Conservation (phyloP, 1,284 basidiomycete genomes). For the Malassezia nana region DNA sequence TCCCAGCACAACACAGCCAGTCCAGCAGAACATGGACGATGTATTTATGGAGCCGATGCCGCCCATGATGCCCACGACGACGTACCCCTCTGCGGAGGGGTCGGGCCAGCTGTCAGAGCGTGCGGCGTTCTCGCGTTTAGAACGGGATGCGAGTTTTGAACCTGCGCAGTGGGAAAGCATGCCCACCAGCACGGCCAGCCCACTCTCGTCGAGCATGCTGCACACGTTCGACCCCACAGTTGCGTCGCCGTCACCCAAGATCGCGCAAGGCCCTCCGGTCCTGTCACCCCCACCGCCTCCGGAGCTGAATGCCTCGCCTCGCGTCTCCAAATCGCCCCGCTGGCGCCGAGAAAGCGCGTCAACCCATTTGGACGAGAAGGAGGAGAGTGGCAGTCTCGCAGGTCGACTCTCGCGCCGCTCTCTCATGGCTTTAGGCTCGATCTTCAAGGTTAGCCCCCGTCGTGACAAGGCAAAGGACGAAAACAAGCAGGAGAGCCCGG, state of each 20-base stretch:
- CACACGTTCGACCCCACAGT: background rate
- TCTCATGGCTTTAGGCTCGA: conserved; percentile 6
- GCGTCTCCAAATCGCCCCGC: background rate
- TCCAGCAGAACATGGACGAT: background rate
- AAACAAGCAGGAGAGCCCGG: background rate
- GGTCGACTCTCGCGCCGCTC: conserved; percentile 18
- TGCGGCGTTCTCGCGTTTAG: background rate
- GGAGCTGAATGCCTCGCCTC: background rate
- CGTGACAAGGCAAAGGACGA: conserved; percentile 1
- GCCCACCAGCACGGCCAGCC: background rate
- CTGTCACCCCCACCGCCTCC: too few relatives aligned
- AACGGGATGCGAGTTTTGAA: background rate
- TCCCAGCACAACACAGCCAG: background rate
- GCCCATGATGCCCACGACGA: background rate
- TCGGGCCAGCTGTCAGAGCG: background rate
- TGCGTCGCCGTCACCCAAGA: background rate
- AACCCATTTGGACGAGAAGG: background rate
- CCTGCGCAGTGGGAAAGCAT: background rate
- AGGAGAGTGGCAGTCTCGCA: conserved; percentile 4
- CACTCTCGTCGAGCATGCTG: background rate
- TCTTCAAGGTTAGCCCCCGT: conserved; percentile 16
- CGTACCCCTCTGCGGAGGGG: background rate
- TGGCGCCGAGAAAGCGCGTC: background rate
- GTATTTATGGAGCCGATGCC: background rate
- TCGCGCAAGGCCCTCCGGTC: background rate